phyloP scores from a whole-genome alignment of 2,329 filamentous ascomycete species.

The Epichloe festucae region DNA sequence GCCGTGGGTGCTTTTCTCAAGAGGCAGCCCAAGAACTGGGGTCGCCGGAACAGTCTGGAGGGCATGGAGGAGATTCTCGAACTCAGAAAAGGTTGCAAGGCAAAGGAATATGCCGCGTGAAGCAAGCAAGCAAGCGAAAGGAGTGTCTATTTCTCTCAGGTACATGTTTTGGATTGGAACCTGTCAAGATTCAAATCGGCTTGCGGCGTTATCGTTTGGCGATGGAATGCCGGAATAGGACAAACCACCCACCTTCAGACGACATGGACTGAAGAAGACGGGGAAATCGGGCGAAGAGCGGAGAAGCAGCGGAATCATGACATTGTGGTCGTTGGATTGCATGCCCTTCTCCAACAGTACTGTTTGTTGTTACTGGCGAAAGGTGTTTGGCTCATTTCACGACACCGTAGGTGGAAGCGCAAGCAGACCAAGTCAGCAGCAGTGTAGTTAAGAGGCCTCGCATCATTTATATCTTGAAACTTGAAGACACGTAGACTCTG shows the following conservation, averaged over 20 bases:
- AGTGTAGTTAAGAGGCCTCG: no score
- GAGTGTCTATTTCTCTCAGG: neutral
- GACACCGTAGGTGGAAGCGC: no score
- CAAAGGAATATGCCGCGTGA: conserved; percentile 4
- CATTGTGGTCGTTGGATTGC: no score
- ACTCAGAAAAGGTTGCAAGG: conserved; percentile 13
- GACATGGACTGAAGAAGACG: neutral
- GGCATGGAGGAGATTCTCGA: conserved; percentile 21
- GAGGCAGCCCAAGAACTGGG: conserved; percentile 83
- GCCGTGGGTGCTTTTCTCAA: conserved; percentile 90
- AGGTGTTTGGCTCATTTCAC: no score
- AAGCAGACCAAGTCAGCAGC: no score
- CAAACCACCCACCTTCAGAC: neutral
- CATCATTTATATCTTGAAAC: no score
- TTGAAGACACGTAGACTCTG: no score
- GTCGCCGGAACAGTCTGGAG: conserved; percentile 67
- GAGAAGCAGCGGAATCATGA: no score
- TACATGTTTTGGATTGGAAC: no score
- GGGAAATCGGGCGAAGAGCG: no score
- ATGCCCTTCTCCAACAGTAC: no score
- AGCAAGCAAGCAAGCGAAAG: neutral
- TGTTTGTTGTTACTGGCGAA: no score
- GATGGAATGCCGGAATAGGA: neutral
- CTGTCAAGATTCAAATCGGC: neutral
- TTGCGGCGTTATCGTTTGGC: neutral